Conservation (phyloP, 176 grass and related monocot species). For the Aegilops longissima region DNA sequence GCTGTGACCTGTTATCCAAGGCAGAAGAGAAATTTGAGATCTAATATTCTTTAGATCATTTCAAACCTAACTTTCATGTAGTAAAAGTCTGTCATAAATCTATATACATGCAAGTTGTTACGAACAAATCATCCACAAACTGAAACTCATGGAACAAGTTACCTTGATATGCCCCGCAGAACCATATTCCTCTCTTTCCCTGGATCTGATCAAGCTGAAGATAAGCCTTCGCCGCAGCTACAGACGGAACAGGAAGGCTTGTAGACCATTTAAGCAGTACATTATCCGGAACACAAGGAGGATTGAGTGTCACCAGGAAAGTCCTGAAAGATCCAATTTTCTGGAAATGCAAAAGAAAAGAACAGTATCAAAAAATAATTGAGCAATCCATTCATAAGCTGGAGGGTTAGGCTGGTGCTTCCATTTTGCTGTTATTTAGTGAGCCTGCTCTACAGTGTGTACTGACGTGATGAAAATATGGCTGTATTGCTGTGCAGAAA, state of each 20-base stretch:
- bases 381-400: not conserved
- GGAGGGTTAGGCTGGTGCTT: not conserved
- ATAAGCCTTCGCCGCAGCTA: too few relatives aligned
- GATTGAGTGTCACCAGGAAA: too few relatives aligned
- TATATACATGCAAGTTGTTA: not conserved
- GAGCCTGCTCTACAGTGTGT: not conserved
- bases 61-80: not conserved
- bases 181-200: too few relatives aligned
- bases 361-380: not conserved
- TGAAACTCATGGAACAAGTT: not conserved
- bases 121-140: not conserved
- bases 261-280: too few relatives aligned
- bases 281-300: too few relatives aligned
- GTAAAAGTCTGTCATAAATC: not conserved
- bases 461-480: not conserved
- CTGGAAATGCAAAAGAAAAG: too few relatives aligned
- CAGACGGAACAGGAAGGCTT: too few relatives aligned
- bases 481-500: not conserved
- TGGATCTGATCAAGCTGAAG: too few relatives aligned
- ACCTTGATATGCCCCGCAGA: not conserved
- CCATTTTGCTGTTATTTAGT: not conserved
- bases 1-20: not conserved
- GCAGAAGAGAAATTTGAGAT: not conserved
- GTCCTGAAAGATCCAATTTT: too few relatives aligned
- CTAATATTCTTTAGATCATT: not conserved